Conservation (phyloP, 148 eudicot species). For the Cornus suecica region DNA sequence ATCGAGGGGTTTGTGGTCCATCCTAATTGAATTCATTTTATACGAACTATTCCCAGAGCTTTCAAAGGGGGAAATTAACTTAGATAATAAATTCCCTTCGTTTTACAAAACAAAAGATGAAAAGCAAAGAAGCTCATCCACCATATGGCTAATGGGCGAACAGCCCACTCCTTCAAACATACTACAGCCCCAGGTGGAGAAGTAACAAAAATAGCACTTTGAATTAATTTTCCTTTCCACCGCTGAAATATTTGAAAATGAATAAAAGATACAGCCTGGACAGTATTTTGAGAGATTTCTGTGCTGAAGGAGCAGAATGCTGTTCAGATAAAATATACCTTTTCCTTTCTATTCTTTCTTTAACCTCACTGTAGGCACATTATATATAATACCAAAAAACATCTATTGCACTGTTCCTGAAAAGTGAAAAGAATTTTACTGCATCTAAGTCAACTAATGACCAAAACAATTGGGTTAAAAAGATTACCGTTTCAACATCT, state of each 20-base stretch:
- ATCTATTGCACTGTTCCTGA: too few species aligned
- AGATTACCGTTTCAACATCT: slow-evolving; percentile 85
- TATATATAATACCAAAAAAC: not conserved
- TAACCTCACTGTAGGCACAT: not conserved
- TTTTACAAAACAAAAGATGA: too few species aligned
- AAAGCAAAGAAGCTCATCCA: not conserved
- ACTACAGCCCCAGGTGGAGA: not conserved
- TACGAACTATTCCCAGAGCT: too few species aligned
- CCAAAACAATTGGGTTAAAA: not conserved
- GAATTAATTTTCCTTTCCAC: too few species aligned
- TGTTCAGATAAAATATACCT: not conserved
- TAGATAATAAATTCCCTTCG: too few species aligned
- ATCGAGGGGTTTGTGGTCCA: too few species aligned
- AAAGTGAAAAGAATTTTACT: not conserved
- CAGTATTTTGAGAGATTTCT: not conserved
- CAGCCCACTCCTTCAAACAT: too few species aligned
- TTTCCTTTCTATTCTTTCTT: not conserved
- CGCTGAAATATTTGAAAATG: too few species aligned
- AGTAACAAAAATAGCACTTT: too few species aligned
- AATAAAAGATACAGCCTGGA: not conserved
- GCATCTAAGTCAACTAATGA: not conserved
- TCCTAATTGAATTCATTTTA: too few species aligned
- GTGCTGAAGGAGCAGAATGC: not conserved
- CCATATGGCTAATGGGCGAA: not conserved
- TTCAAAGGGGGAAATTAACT: too few species aligned